Evolutionary conservation across 257 asterid species (phyloP).

Genomic region (Knoxia roxburghii): DNA sequence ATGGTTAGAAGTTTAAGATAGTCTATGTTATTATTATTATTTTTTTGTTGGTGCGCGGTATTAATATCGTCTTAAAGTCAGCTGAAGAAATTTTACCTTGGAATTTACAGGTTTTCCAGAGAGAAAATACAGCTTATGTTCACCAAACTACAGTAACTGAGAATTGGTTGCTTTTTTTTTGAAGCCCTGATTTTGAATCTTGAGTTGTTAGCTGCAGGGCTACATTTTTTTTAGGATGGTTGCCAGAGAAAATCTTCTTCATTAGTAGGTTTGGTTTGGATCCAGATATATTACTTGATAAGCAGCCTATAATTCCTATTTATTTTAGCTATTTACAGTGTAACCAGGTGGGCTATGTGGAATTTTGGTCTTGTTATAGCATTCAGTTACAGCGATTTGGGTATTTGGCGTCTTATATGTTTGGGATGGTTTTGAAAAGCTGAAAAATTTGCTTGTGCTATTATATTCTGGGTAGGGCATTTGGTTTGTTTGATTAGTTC

Average conservation of each 20-base stretch:
- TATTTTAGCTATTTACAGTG: not conserved
- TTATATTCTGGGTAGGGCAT: not conserved
- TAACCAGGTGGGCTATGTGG: not conserved
- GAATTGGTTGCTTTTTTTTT: not conserved
- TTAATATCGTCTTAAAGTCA: too few species aligned
- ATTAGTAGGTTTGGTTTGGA: not conserved
- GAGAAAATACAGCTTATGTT: not conserved
- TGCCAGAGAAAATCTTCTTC: not conserved
- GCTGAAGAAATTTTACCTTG: not conserved
- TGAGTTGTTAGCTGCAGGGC: not conserved
- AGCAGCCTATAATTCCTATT: not conserved
- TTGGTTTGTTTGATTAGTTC: not conserved
- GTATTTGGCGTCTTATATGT: not conserved
- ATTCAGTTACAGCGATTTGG: not conserved
- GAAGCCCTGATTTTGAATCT: not conserved
- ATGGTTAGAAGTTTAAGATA: not conserved
- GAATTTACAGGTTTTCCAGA: not conserved
- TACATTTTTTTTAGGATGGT: not conserved
- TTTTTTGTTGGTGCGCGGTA: not conserved
- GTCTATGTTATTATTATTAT: not conserved
- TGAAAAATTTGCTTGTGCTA: not conserved
- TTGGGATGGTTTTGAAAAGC: not conserved
- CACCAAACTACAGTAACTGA: not conserved
- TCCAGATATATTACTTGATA: constrained; percentile 2
- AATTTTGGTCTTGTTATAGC: not conserved